A percentile compares a stretch with the other conserved stretches of the same genome.
Conservation (phyloP, 2,329 filamentous ascomycete species). For the Zymoseptoria tritici region DNA sequence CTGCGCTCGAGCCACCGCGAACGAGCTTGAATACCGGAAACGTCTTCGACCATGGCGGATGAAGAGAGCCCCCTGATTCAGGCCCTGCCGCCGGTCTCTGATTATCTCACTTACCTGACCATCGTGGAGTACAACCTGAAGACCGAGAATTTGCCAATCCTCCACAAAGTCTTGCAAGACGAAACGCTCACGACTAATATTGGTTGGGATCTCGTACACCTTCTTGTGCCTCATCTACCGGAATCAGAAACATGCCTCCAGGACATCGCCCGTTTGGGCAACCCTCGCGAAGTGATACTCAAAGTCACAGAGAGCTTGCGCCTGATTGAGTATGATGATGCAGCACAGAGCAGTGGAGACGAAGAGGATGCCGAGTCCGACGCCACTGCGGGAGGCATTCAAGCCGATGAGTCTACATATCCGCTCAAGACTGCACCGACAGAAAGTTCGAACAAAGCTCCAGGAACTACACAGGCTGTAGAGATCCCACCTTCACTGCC, state of each 20-base stretch:
- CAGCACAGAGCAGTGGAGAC: slow-evolving; percentile 45
- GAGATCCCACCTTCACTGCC: slow-evolving; percentile 30
- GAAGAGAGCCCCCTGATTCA: slow-evolving; percentile 46
- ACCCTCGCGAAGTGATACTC: slow-evolving; percentile 72
- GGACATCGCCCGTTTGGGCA: slow-evolving; percentile 68
- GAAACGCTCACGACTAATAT: slow-evolving; percentile 64
- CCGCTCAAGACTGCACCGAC: slow-evolving; percentile 23
- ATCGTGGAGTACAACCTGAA: slow-evolving; percentile 67
- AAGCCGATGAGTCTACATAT: slow-evolving; percentile 22
- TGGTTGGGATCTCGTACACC: slow-evolving; percentile 75
- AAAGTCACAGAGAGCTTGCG: slow-evolving; percentile 70
- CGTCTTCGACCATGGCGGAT: slow-evolving; percentile 14
- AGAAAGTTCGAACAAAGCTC: slow-evolving; percentile 3
- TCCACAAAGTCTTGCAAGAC: slow-evolving; percentile 64
- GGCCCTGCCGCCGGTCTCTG: slow-evolving; percentile 55
- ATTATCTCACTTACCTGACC: slow-evolving; percentile 70
- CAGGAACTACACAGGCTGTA: slow-evolving; percentile 22
- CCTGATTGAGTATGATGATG: slow-evolving; percentile 46
- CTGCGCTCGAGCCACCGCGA: not conserved
- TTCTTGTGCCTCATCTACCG: slow-evolving; percentile 60
- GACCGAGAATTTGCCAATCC: slow-evolving; percentile 56
- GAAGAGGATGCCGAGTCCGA: slow-evolving; percentile 20
- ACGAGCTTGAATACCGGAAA: not conserved
- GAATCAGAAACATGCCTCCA: slow-evolving; percentile 62
- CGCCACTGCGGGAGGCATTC: slow-evolving; percentile 9